Percentiles rank a stretch among this genome's conserved stretches.
Evolutionary conservation across 306 rosid genomes (phyloP).

Genomic region (Fragaria nilgerrensis): DNA sequence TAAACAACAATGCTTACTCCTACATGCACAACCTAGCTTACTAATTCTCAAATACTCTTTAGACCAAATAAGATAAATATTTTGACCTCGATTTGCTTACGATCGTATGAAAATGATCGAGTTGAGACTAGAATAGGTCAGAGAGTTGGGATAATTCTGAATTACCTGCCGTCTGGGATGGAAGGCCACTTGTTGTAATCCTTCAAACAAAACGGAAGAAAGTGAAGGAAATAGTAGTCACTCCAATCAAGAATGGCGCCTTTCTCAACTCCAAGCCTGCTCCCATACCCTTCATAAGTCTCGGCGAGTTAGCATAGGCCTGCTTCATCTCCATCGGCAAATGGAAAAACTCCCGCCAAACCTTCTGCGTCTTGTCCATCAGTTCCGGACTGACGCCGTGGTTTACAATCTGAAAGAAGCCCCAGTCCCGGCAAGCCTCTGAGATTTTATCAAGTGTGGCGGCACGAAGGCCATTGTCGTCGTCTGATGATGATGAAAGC

Average conservation of each 20-base stretch:
- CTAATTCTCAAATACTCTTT: no score
- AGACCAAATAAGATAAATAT: neutral
- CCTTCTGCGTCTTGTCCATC: conserved; percentile 45
- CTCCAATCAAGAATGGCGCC: conserved; percentile 95
- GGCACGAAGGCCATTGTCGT: neutral
- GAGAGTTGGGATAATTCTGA: neutral
- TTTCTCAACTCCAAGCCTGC: conserved; percentile 66
- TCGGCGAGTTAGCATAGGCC: conserved; percentile 55
- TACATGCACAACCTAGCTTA: neutral
- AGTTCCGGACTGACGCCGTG: conserved; percentile 59
- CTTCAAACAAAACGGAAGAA: conserved; percentile 55
- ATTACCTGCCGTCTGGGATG: conserved; percentile 39
- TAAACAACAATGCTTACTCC: neutral
- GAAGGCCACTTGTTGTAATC: conserved; percentile 69
- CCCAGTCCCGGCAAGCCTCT: conserved; percentile 70
- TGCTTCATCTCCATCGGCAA: conserved; percentile 66
- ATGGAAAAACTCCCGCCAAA: conserved; percentile 66
- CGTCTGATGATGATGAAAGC: neutral
- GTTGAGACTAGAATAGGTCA: neutral
- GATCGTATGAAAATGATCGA: neutral
- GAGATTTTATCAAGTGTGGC: conserved; percentile 36
- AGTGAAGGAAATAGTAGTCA: conserved; percentile 79
- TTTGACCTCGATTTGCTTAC: neutral
- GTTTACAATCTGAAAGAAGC: conserved; percentile 66
- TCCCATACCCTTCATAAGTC: conserved; percentile 89